Percentiles rank a stretch among this genome's conserved stretches.
phyloP scores from a whole-genome alignment of 176 grass and related monocot species.

The Miscanthus lutarioriparius region DNA sequence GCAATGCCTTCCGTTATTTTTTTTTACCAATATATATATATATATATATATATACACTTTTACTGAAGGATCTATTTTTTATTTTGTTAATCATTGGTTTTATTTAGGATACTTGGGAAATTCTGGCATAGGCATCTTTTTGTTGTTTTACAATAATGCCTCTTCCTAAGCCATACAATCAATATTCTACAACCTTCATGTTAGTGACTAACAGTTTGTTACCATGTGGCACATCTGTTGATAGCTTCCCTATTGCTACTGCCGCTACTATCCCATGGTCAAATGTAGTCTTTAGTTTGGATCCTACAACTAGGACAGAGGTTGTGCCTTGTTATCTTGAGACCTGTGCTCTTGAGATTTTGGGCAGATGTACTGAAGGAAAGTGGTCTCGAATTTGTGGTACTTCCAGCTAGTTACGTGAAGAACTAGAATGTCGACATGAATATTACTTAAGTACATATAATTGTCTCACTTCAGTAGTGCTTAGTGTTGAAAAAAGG shows the following conservation, averaged over 20 bases:
- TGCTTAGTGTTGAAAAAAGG: neutral
- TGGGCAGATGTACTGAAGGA: neutral
- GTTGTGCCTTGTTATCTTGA: neutral
- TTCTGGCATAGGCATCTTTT: neutral
- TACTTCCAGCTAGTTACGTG: neutral
- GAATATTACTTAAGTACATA: neutral
- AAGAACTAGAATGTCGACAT: neutral
- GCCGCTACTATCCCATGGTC: neutral
- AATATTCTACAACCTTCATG: neutral
- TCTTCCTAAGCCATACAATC: neutral
- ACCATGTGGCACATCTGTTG: neutral
- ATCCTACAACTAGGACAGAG: neutral
- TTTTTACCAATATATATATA: neutral
- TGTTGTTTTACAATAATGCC: neutral
- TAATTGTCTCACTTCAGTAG: neutral
- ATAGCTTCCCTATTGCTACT: neutral
- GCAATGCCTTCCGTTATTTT: neutral
- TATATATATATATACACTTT: neutral
- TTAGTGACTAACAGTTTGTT: neutral
- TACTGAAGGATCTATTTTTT: neutral
- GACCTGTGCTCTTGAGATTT: neutral
- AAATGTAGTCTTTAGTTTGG: neutral
- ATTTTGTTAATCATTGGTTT: neutral
- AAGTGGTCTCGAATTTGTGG: neutral
- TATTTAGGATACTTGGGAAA: neutral